Evolutionary conservation across 2,329 filamentous ascomycete species (phyloP).

Genomic region (Aureobasidium namibiae): DNA sequence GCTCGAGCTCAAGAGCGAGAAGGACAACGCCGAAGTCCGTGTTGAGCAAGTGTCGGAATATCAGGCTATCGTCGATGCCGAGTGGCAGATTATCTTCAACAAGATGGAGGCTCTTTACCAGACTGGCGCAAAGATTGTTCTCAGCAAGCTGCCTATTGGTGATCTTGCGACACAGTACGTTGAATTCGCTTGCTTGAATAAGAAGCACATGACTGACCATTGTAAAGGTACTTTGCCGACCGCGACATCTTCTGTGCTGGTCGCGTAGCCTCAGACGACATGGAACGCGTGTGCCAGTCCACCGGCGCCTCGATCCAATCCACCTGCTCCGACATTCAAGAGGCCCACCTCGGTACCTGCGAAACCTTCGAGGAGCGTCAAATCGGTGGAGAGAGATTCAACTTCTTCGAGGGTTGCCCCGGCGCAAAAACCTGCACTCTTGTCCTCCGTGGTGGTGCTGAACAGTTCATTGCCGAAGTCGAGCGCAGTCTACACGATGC

Average conservation of each 20-base stretch:
- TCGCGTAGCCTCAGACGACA: constrained; percentile 80
- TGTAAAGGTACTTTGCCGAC: constrained; percentile 72
- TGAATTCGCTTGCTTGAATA: neutral
- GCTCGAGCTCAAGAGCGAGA: constrained; percentile 95
- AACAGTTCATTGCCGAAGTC: constrained; percentile 98
- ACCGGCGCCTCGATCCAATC: constrained; percentile 89
- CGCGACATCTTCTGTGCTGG: constrained; percentile 97
- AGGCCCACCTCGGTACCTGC: constrained; percentile 84
- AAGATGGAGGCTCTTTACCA: constrained; percentile 93
- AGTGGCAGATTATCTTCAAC: constrained; percentile 99
- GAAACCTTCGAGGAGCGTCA: constrained; percentile 89
- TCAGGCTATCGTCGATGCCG: constrained; percentile 96
- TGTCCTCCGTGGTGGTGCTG: constrained; percentile 86
- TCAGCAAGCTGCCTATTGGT: constrained; percentile 94
- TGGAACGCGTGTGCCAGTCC: constrained; percentile 92
- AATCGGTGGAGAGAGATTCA: constrained; percentile 95
- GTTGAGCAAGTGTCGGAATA: constrained; percentile 99
- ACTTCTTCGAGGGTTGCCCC: constrained; percentile 95
- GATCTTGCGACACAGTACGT: constrained; percentile 82
- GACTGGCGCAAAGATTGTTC: constrained; percentile 92
- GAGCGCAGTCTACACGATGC: constrained; percentile 96
- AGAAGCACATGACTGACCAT: neutral
- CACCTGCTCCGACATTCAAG: constrained; percentile 89
- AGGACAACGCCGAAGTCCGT: constrained; percentile 96
- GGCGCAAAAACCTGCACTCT: constrained; percentile 95